phyloP scores from a whole-genome alignment of 805 yeast genomes.

The Blastobotrys robertii region DNA sequence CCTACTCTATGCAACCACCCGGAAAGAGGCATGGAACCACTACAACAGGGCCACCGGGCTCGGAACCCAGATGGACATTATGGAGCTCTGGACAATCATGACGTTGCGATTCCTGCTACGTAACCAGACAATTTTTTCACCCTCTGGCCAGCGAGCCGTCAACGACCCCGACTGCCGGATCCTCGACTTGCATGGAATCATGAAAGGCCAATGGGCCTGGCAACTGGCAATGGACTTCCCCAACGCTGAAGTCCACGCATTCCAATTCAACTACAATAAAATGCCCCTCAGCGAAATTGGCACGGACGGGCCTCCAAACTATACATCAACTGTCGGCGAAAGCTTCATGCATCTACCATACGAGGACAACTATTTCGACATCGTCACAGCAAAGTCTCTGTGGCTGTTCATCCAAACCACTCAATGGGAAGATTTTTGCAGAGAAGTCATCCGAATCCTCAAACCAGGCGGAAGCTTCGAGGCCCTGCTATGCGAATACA shows the following conservation, averaged over 20 bases:
- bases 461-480: slow-evolving; percentile 27
- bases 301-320: slow-evolving; percentile 24
- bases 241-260: slow-evolving; percentile 22
- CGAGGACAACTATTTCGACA: slow-evolving; percentile 24
- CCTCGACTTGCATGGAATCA: slow-evolving; percentile 20
- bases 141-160: slow-evolving; percentile 8
- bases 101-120: slow-evolving; percentile 21
- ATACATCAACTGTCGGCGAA: slow-evolving; percentile 21
- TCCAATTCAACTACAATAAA: slow-evolving; percentile 15
- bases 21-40: slow-evolving; percentile 26
- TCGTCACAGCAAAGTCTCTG: slow-evolving; percentile 23
- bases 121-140: slow-evolving; percentile 23
- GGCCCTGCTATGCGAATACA: slow-evolving; percentile 20
- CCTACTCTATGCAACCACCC: slow-evolving; percentile 20
- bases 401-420: slow-evolving; percentile 22
- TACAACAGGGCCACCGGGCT: slow-evolving; percentile 13
- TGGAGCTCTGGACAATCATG: slow-evolving; percentile 27
- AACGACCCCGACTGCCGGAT: slow-evolving; percentile 3
- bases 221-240: slow-evolving; percentile 26
- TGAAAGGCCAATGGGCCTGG: slow-evolving; percentile 26
- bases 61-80: slow-evolving; percentile 13
- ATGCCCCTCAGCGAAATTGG: slow-evolving; percentile 6
- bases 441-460: slow-evolving; percentile 21
- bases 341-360: slow-evolving; percentile 21
- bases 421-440: slow-evolving; percentile 21